phyloP scores from a whole-genome alignment of 2,329 filamentous ascomycete species.

The Podosphaera xanthii region DNA sequence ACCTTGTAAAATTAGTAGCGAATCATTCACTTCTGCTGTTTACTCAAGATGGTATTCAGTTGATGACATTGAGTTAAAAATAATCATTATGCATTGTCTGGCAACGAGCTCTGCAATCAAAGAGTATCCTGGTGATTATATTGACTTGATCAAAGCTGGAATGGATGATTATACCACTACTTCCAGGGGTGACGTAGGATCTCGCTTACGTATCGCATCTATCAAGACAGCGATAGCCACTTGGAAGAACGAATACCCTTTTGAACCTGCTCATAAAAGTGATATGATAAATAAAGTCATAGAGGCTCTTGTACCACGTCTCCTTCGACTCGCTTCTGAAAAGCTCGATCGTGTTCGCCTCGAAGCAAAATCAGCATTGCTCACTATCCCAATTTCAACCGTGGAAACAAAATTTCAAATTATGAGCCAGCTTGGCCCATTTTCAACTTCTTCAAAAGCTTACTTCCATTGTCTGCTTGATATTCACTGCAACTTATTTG shows the following conservation, averaged over 20 bases:
- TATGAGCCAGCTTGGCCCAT: not conserved
- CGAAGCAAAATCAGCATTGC: constrained; percentile 2
- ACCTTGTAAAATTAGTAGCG: not conserved
- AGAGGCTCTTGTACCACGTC: constrained; percentile 5
- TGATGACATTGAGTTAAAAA: constrained; percentile 26
- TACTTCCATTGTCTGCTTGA: constrained; percentile 2
- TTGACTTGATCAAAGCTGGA: constrained; percentile 24
- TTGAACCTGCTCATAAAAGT: constrained; percentile 1
- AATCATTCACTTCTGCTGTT: constrained; percentile 21
- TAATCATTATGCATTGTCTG: constrained; percentile 32
- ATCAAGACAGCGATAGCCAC: constrained; percentile 37
- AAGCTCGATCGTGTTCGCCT: constrained; percentile 40
- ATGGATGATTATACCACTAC: constrained; percentile 83
- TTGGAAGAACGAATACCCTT: constrained; percentile 5
- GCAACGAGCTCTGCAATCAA: constrained; percentile 21
- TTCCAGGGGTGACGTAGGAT: constrained; percentile 73
- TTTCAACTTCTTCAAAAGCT: constrained; percentile 1
- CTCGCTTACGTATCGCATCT: constrained; percentile 60
- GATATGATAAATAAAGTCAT: constrained; percentile 1
- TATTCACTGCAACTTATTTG: not conserved
- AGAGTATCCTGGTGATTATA: constrained; percentile 4
- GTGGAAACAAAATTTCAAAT: not conserved
- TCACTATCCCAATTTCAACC: not conserved
- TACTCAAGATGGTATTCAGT: constrained; percentile 28
- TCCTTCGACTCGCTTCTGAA: constrained; percentile 54